phyloP scores from a whole-genome alignment of 306 rosid genomes.

The Quercus aquifolioides region DNA sequence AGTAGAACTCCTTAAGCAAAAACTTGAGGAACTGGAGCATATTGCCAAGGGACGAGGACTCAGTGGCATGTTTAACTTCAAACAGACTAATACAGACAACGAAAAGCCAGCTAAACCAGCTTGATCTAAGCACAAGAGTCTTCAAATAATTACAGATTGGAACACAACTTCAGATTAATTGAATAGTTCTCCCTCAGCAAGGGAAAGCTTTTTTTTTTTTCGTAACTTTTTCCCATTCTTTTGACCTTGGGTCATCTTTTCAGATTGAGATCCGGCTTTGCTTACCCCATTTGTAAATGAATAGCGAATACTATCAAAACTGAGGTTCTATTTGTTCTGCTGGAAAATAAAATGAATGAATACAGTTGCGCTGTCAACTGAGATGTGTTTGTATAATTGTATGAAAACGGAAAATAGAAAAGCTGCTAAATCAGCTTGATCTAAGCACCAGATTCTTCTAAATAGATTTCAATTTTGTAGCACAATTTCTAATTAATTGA shows the following conservation, averaged over 20 bases:
- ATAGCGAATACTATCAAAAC: conserved; percentile 1
- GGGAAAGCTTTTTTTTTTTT: neutral
- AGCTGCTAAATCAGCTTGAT: too few species aligned
- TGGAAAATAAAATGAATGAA: neutral
- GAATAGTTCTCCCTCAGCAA: conserved; percentile 14
- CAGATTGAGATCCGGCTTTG: neutral
- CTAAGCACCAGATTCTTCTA: too few species aligned
- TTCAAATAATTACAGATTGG: conserved; percentile 13
- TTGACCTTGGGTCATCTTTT: conserved; percentile 14
- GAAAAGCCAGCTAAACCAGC: conserved; percentile 51
- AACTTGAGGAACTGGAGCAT: conserved; percentile 71
- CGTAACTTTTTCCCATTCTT: conserved; percentile 9
- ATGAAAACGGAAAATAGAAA: too few species aligned
- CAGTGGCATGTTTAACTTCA: conserved; percentile 56
- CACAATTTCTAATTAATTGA: too few species aligned
- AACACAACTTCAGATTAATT: conserved; percentile 14
- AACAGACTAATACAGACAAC: conserved; percentile 33
- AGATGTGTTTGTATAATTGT: neutral
- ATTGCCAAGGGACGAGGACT: conserved; percentile 73
- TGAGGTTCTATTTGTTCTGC: neutral
- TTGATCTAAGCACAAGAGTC: conserved; percentile 36
- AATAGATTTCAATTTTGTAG: too few species aligned
- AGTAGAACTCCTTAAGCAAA: conserved; percentile 53
- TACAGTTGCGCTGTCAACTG: neutral
- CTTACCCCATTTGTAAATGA: conserved; percentile 11